These are phyloP conservation scores for Knoxdaviesia capensis DNA, from an alignment of 2,329 filamentous ascomycete species.

Conservation along the genomic window DNA sequence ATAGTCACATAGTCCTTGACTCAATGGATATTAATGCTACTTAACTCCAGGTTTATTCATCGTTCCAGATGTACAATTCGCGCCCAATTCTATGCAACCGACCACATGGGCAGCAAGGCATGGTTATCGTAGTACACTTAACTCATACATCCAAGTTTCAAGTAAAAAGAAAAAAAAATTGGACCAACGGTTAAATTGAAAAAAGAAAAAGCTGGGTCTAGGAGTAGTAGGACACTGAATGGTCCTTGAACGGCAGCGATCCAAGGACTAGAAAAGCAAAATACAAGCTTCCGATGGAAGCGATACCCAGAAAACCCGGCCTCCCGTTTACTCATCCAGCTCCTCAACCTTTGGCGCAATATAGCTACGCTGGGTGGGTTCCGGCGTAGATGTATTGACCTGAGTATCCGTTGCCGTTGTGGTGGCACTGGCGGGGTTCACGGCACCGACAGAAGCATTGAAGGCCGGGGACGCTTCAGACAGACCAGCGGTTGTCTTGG, in stretches of 20 bases:
- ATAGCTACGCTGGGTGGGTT: slow-evolving; percentile 22
- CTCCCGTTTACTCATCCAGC: slow-evolving; percentile 21
- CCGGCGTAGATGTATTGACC: slow-evolving; percentile 17
- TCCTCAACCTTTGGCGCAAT: slow-evolving; percentile 32
- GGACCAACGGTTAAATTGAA: neutral
- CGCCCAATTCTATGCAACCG: no score
- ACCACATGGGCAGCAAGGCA: no score
- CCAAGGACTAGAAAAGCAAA: neutral
- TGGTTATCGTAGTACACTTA: no score
- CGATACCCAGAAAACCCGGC: neutral
- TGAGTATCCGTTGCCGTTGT: slow-evolving; percentile 37
- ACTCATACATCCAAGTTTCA: no score
- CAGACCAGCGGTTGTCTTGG: slow-evolving; percentile 14
- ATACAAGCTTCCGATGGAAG: neutral
- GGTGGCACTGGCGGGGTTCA: slow-evolving; percentile 29
- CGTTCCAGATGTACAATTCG: no score
- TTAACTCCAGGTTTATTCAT: no score
- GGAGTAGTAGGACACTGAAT: no score
- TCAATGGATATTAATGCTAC: no score
- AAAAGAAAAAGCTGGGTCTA: no score
- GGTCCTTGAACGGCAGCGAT: no score
- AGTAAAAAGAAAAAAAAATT: neutral
- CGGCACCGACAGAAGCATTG: slow-evolving; percentile 30
- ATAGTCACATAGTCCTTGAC: no score
- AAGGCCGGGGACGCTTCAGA: slow-evolving; percentile 20